A percentile compares a stretch with the other conserved stretches of the same genome.
Conservation (phyloP, 2,329 filamentous ascomycete genomes). For the Phyllosticta paracitricarpa region DNA sequence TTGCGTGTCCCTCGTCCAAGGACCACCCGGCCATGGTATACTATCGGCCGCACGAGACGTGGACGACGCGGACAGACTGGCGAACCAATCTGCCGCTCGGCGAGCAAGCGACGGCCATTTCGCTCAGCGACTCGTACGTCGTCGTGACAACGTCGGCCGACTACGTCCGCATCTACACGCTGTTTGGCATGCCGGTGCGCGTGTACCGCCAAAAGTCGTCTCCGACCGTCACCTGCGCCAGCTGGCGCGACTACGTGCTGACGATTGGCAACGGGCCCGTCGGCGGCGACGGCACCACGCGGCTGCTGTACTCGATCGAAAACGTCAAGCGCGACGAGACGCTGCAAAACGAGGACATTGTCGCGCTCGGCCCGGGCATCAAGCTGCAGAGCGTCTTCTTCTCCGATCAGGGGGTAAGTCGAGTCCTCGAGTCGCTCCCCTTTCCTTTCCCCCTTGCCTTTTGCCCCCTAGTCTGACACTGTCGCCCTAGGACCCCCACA, state of each 20-base stretch:
- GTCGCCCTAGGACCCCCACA: conserved; percentile 66
- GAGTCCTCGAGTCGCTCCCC: not conserved
- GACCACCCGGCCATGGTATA: conserved; percentile 72
- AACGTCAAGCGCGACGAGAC: conserved; percentile 89
- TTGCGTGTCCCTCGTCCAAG: conserved; percentile 60
- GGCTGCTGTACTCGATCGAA: conserved; percentile 82
- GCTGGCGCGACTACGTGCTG: conserved; percentile 92
- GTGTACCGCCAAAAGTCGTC: conserved; percentile 87
- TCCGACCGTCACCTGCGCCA: conserved; percentile 84
- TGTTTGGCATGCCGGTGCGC: conserved; percentile 81
- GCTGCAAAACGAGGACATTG: conserved; percentile 87
- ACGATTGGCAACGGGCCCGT: conserved; percentile 89
- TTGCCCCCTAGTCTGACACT: conserved; percentile 7
- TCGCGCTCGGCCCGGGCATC: conserved; percentile 67
- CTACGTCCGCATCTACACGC: conserved; percentile 85
- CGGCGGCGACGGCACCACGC: conserved; percentile 64
- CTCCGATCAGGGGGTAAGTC: conserved; percentile 71
- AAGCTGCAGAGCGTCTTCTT: conserved; percentile 80
- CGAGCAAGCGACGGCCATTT: conserved; percentile 81
- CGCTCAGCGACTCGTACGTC: conserved; percentile 81
- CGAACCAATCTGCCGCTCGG: conserved; percentile 74
- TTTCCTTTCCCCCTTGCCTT: not conserved
- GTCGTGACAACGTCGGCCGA: conserved; percentile 78
- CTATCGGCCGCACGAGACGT: conserved; percentile 93
- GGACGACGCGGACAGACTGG: conserved; percentile 88